A percentile compares a stretch with the other conserved stretches of the same genome.
Conservation (phyloP, 768 basidiomycete species). For the Sporobolomyces pararoseus region DNA sequence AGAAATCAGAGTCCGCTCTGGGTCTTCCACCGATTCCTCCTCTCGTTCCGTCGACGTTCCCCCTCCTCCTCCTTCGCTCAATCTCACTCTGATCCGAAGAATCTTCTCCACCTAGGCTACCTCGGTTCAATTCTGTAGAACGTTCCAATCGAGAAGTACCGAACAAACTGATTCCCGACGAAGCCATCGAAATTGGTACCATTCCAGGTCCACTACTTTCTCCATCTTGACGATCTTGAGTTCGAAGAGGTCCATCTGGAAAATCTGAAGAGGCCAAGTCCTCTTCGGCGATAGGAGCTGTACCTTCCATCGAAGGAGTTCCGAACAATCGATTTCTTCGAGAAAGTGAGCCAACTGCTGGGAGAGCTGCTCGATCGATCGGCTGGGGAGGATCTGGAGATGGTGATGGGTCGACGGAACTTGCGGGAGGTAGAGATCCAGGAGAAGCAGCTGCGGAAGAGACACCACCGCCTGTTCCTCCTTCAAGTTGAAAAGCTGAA, state of each 20-base stretch:
- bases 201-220: neutral
- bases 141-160: constrained; percentile 11
- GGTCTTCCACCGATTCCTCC: neutral
- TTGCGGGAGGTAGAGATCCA: neutral
- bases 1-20: constrained; percentile 2
- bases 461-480: neutral
- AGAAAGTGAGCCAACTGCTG: neutral
- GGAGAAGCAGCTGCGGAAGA: neutral
- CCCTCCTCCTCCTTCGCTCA: neutral
- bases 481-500: neutral
- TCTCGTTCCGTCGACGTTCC: neutral
- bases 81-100: constrained; percentile 14
- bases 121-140: constrained; percentile 1
- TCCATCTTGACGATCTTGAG: neutral
- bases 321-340: neutral
- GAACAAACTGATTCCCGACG: constrained; percentile 9
- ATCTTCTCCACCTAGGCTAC: neutral
- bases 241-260: neutral
- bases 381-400: neutral
- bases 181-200: constrained; percentile 14
- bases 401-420: neutral
- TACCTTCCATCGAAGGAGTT: neutral
- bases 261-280: constrained; percentile 2
- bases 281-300: neutral
- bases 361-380: neutral